A percentile compares a stretch with the other conserved stretches of the same genome.
Conservation (phyloP, 192 early-diverging fungal species). For the Coemansia sp. region DNA sequence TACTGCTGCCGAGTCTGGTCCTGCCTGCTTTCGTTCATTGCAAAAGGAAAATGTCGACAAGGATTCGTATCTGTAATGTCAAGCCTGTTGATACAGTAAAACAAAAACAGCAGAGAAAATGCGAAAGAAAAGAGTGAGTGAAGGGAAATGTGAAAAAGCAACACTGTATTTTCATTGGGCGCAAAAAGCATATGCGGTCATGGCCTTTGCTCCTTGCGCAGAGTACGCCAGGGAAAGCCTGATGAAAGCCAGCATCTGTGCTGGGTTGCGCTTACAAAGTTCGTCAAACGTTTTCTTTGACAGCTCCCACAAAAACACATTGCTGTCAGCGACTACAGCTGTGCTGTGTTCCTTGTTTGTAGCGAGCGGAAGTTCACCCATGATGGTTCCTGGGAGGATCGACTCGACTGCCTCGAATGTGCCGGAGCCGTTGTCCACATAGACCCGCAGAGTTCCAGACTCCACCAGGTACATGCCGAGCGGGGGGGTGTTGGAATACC, state of each 20-base stretch:
- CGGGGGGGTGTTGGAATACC: constrained; percentile 60
- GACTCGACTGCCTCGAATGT: constrained; percentile 64
- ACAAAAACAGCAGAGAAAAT: background rate
- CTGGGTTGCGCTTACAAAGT: constrained; percentile 68
- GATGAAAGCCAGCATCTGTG: constrained; percentile 74
- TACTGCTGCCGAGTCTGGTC: constrained; percentile 32
- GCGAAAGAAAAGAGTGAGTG: background rate
- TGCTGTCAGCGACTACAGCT: constrained; percentile 64
- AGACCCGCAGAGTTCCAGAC: constrained; percentile 65
- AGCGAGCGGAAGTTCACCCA: constrained; percentile 86
- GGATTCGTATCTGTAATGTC: background rate
- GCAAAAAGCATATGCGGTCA: constrained; percentile 56
- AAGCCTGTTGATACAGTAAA: background rate
- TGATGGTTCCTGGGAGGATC: constrained; percentile 87
- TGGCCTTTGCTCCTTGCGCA: constrained; percentile 58
- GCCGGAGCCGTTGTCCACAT: constrained; percentile 45
- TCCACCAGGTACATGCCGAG: constrained; percentile 77
- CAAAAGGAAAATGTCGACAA: background rate
- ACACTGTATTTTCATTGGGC: constrained; percentile 20
- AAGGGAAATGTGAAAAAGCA: background rate
- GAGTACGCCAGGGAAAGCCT: constrained; percentile 73
- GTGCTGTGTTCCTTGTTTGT: constrained; percentile 57
- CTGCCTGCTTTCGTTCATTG: constrained; percentile 22
- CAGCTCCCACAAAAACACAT: constrained; percentile 75
- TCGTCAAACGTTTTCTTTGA: constrained; percentile 63